Percentiles rank a stretch among this genome's conserved stretches.
Evolutionary conservation across 2,329 filamentous ascomycete genomes (phyloP).

Genomic region (Fusarium avenaceum): DNA sequence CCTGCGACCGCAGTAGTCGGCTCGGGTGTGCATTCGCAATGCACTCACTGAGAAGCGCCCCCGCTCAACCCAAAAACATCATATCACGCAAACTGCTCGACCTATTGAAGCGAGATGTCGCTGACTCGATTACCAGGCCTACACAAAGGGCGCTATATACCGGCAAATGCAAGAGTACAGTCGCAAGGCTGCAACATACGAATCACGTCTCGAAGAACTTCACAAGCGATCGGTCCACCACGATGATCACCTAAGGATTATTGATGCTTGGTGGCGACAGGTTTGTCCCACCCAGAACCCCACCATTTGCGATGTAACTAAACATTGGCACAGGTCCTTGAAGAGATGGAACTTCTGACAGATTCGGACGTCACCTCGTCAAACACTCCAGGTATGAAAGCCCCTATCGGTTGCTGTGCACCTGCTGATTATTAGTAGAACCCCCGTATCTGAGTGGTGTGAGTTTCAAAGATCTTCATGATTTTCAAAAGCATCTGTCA

Average conservation of each 20-base stretch:
- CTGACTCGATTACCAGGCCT: slow-evolving; percentile 53
- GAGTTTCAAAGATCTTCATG: slow-evolving; percentile 72
- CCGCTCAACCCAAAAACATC: slow-evolving; percentile 35
- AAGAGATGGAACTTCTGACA: slow-evolving; percentile 73
- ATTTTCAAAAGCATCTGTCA: slow-evolving; percentile 86
- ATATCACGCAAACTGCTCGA: slow-evolving; percentile 43
- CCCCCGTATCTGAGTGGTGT: slow-evolving; percentile 70
- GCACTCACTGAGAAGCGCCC: slow-evolving; percentile 41
- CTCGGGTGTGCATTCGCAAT: slow-evolving; percentile 45
- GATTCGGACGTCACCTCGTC: slow-evolving; percentile 57
- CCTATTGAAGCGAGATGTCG: slow-evolving; percentile 38
- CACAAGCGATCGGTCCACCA: slow-evolving; percentile 84
- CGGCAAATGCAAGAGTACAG: slow-evolving; percentile 99
- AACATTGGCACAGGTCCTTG: slow-evolving; percentile 63
- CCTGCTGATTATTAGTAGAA: slow-evolving; percentile 58
- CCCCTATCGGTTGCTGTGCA: neutral
- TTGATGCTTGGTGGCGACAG: slow-evolving; percentile 96
- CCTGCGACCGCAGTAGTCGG: slow-evolving; percentile 51
- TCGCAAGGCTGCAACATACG: slow-evolving; percentile 85
- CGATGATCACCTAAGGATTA: slow-evolving; percentile 90
- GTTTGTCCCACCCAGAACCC: slow-evolving; percentile 62
- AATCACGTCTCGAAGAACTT: slow-evolving; percentile 84
- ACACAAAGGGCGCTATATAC: slow-evolving; percentile 89
- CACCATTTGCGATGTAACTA: slow-evolving; percentile 19
- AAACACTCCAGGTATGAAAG: slow-evolving; percentile 47